Evolutionary conservation across 352 stramenopile species (phyloP).

Genomic region (Phytophthora hybrid): DNA sequence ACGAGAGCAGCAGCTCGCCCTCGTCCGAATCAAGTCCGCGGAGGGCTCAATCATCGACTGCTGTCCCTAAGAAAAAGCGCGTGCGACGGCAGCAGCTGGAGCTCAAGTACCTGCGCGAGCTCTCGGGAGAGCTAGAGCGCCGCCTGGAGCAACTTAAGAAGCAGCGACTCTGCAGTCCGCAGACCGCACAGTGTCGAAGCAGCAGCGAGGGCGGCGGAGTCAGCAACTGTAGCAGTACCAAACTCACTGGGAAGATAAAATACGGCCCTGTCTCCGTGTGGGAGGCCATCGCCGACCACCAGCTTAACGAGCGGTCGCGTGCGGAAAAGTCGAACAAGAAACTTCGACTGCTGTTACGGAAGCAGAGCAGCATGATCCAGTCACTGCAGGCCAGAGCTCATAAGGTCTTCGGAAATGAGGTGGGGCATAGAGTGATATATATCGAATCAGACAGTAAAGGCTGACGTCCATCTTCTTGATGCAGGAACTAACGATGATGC

Average conservation of each 20-base stretch:
- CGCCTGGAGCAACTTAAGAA: slow-evolving; percentile 42
- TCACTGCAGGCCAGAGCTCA: slow-evolving; percentile 16
- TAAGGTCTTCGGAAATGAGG: slow-evolving; percentile 21
- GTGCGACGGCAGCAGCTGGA: slow-evolving; percentile 46
- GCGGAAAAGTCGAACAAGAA: slow-evolving; percentile 43
- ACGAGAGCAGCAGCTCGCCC: slow-evolving; percentile 23
- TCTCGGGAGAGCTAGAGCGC: slow-evolving; percentile 38
- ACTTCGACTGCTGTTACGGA: slow-evolving; percentile 37
- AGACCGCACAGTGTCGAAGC: neutral
- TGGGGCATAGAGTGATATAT: neutral
- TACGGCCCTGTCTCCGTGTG: slow-evolving; percentile 19
- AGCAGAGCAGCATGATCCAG: slow-evolving; percentile 14
- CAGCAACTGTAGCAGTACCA: neutral
- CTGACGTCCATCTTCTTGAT: slow-evolving; percentile 12
- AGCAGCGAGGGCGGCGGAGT: neutral
- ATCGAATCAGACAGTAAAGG: neutral
- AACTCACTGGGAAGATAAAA: neutral
- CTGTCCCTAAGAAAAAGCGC: slow-evolving; percentile 39
- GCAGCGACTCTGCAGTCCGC: slow-evolving; percentile 4
- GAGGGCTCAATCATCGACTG: neutral
- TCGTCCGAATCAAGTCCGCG: neutral
- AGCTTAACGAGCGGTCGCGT: slow-evolving; percentile 37
- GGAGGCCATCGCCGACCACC: slow-evolving; percentile 38
- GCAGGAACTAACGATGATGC: slow-evolving; percentile 33
- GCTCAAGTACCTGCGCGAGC: slow-evolving; percentile 45